Evolutionary conservation across 192 early-diverging fungal species (phyloP).

Genomic region (Entophlyctis luteolus): DNA sequence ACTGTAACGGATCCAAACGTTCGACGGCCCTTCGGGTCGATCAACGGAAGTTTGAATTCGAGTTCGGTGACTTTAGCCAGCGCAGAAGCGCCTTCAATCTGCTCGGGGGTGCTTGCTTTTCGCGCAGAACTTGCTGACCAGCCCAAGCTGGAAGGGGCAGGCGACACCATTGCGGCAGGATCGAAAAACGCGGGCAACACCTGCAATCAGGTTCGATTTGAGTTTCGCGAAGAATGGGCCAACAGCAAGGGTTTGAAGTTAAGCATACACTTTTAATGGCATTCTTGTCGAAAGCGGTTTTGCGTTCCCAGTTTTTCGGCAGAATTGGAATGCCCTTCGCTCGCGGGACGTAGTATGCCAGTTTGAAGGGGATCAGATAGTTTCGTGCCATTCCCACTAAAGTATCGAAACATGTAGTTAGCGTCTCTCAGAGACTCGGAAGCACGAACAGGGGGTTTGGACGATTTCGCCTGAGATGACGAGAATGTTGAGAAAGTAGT

Average conservation of each 20-base stretch:
- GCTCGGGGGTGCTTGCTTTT: background rate
- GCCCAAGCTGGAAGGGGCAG: background rate
- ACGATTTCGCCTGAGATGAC: conserved; percentile 18
- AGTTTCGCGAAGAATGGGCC: background rate
- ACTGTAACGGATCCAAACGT: conserved; percentile 31
- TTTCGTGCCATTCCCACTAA: conserved; percentile 33
- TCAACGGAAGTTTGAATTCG: conserved; percentile 27
- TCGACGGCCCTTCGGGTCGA: conserved; percentile 11
- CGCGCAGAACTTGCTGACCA: no score
- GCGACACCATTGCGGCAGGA: background rate
- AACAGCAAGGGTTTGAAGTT: no score
- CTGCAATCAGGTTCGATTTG: background rate
- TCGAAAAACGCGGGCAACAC: conserved; percentile 21
- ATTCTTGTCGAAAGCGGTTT: conserved; percentile 15
- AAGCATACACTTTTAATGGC: conserved; percentile 14
- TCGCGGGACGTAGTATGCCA: conserved; percentile 40
- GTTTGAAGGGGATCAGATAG: conserved; percentile 33
- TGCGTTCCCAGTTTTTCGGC: conserved; percentile 31
- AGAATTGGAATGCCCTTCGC: conserved; percentile 27
- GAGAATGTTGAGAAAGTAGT: conserved; percentile 6
- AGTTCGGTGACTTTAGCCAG: background rate
- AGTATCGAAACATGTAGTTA: background rate
- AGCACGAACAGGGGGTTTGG: conserved; percentile 4
- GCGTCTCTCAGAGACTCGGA: background rate
- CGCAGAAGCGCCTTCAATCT: conserved; percentile 14